Evolutionary conservation across 2,329 filamentous ascomycete genomes (phyloP), one percentile per base, ranked within the genome.

Genomic region (Hymenoscyphus linearis): DNA sequence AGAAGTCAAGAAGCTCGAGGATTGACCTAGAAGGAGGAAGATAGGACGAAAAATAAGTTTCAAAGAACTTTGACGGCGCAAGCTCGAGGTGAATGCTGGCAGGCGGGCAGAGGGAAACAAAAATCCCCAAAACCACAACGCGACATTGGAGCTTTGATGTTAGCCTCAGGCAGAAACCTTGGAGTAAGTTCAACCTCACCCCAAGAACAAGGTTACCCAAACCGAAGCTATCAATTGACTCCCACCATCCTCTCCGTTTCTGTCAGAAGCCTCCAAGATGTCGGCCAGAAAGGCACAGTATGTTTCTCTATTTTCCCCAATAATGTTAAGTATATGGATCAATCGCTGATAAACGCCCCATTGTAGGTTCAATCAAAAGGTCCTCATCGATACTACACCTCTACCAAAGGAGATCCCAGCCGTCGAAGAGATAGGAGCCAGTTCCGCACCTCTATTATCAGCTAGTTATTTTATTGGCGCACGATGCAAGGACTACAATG

Each of bases 401-500:
- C 89, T 99, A 73, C 95, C 95, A 68, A 87, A 91, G 74, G 83
- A 88, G 73, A 92, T 99, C 77, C 95, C 95, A 72, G 87, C 91
- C 74, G 95, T 99, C 76, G 85, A 90, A 77, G 95, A 99, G 80
- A 85, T 99, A 69, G 95, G 95, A 73, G 85, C 91, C 73, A 96
- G 88, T 73, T 98, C 93, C 61, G 95, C 93, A 44, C 95, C 95
- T 60, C 84, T 99, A 52, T 82, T 96, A 63, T 96, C 91, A 67
- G 95, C 95, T 35, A 87, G 91, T 58, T 99, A 90, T 84, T 99
- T 98, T 77, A 99, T 99, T 75, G 95, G 95, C 66, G 93, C 92
- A 68, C 88, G 93, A 74, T 99, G 95, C 87, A 89, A 85, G 76
- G 82, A 90, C 61, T 99, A 93, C 83, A 98, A 98, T 78, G 95